Evolutionary conservation across 2,329 filamentous ascomycete genomes (phyloP), one percentile per base, ranked within the genome.

Genomic region (Pseudogymnoascus sp.): DNA sequence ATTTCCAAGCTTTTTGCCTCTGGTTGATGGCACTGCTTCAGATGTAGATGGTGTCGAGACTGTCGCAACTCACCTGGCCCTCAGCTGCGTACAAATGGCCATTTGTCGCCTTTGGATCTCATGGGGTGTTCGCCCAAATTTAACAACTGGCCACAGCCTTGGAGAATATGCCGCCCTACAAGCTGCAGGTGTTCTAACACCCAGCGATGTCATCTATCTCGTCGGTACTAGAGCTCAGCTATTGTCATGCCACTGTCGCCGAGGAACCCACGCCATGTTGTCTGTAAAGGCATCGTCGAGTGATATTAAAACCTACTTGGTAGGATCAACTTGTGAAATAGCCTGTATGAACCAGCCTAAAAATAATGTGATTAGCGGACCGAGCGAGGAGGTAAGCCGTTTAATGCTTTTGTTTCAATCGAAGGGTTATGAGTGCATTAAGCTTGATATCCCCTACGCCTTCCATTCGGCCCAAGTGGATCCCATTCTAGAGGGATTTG

Each of bases 271-370:
- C 68, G 80, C 81, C 28, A 89, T 89, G 86, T 72, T 88, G 28
- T 82, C 82, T 14, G 82, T 87, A 0, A 71, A 72, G 6, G 74
- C 70, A 0, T 69, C 73, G 0, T 75, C 79, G 6, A 78, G 84
- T 24, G 77, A 80, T 3, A 83, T 85, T 63, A 62, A n/a, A 56
- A 61, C 63, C 66, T 79, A 75, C 56, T 78, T 82, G 24, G 80
- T 80, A 61, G 76, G 82, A 65, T 79, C 86, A 16, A 73, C 73
- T 62, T 78, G 78, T 67, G 78, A 79, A 26, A 71, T 78, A 60
- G 87, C 89, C 12, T 93, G 90, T 76, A 82, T 90, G 73, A 93
- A 95, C 68, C 85, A 87, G 0, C 86, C 87, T 0, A 79, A 84
- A 60, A 88, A 90, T 72, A 91, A 86, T 11, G 90, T 93, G 2